phyloP scores from a whole-genome alignment of 371 early-diverging fungal species.

The Chytridium lagenaria region DNA sequence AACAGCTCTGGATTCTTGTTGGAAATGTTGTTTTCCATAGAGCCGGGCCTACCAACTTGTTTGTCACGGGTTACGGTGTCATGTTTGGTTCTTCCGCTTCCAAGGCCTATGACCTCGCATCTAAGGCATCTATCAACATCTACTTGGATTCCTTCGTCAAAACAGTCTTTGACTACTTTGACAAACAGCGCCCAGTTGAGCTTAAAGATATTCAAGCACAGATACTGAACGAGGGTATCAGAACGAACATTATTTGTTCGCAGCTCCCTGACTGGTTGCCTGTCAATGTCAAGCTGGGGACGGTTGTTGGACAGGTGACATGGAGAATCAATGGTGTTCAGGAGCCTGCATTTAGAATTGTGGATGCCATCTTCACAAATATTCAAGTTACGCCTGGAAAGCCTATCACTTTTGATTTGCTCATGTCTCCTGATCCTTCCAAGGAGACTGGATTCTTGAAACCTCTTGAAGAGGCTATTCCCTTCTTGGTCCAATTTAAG shows the following conservation, averaged over 20 bases:
- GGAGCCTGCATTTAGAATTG: constrained; percentile 14
- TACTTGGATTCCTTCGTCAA: constrained; percentile 1
- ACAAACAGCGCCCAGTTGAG: constrained; percentile 24
- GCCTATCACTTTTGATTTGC: constrained; percentile 19
- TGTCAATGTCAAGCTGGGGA: constrained; percentile 13
- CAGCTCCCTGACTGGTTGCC: constrained; percentile 11
- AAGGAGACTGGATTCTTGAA: neutral
- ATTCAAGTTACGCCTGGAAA: constrained; percentile 2
- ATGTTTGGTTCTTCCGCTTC: constrained; percentile 20
- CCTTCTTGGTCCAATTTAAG: constrained; percentile 13
- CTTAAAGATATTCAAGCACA: constrained; percentile 29
- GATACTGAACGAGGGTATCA: constrained; percentile 24
- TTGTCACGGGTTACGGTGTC: neutral
- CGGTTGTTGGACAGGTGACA: constrained; percentile 14
- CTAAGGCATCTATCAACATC: constrained; percentile 9
- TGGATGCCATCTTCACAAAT: constrained; percentile 23
- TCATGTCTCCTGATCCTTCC: constrained; percentile 15
- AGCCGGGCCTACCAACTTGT: constrained; percentile 2
- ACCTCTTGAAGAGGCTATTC: constrained; percentile 19
- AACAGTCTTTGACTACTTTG: neutral
- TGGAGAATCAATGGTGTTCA: neutral
- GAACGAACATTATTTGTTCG: neutral
- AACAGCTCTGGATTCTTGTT: neutral
- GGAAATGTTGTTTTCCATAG: constrained; percentile 5
- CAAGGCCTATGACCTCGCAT: constrained; percentile 3